Base-by-base conservation (phyloP, 2,329 filamentous ascomycete species). In the Monosporascus cannonballus region DNA sequence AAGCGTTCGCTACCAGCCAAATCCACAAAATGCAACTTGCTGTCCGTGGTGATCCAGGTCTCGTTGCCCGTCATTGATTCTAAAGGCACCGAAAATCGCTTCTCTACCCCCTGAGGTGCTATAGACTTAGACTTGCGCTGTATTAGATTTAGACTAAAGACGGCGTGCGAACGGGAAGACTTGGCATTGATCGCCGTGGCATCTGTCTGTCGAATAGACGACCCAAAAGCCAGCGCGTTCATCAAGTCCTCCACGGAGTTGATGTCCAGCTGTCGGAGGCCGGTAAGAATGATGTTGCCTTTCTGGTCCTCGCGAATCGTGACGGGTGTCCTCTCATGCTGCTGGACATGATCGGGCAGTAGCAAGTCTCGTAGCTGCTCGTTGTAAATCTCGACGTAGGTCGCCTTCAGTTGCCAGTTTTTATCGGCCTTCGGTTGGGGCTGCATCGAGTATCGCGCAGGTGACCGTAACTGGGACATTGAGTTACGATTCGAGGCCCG, bases 21-120 rank as follows among this genome's bases (percentile, higher is more conserved):
- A 82, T 99, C 94, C 54, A 99, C 94, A 67, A 99, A 99, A 69
- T 99, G 94, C 49, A 99, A 80, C 72, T 99, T 99, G 83, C 94
- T 99, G 70, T 99, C 94, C 9, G 94, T 88, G 0, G 91, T 96
- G 42, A 97, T 80, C 71, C 82, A 83, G 48, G 79, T 79, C 36
- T 86, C 82, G 18, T 85, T 82, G 24, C 82, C 80, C 2, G 85
- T 82, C 76, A 94, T 82, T 39, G 86, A 82, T 66, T 97, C 94
- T 6, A 93, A 67, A 0, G 93, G 91, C 58, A 95, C 85, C 0
- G 94, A 97, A 61, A 88, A 84, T 55, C 93, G 87, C 73, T 95
- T 96, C 59, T 96, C 90, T 30, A 80, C 76, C 14, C 77, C 77
- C 17, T 83, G 76, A 3, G 78, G 72, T 2, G 71, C 67, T 51